phyloP scores from a whole-genome alignment of 2,329 filamentous ascomycete genomes.

The Talaromyces marneffei region DNA sequence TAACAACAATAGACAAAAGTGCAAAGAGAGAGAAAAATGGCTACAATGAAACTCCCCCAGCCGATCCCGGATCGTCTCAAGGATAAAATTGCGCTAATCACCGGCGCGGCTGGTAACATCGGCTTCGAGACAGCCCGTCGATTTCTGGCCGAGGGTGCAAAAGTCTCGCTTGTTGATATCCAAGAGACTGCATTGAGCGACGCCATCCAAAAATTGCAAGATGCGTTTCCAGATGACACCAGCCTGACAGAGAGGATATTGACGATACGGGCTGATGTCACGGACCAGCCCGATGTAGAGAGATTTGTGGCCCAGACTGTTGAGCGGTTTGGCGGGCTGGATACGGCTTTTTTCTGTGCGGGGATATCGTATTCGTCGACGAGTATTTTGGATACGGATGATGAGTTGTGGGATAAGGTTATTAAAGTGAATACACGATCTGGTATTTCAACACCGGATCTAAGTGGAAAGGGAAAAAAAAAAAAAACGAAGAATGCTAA shows the following conservation, averaged over 20 bases:
- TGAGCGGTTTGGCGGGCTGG: neutral
- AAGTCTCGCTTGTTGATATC: slow-evolving; percentile 33
- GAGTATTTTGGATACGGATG: slow-evolving; percentile 32
- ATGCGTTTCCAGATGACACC: neutral
- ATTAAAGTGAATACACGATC: slow-evolving; percentile 36
- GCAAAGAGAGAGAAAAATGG: neutral
- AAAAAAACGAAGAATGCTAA: too few species aligned
- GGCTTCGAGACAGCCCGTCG: slow-evolving; percentile 32
- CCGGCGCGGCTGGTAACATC: slow-evolving; percentile 16
- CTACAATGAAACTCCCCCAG: neutral
- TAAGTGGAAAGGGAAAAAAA: too few species aligned
- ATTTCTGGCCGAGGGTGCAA: slow-evolving; percentile 33
- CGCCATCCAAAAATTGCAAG: slow-evolving; percentile 18
- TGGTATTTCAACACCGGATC: slow-evolving; percentile 22
- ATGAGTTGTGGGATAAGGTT: slow-evolving; percentile 31
- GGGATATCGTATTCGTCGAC: slow-evolving; percentile 19
- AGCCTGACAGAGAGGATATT: slow-evolving; percentile 21
- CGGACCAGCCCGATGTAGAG: slow-evolving; percentile 26
- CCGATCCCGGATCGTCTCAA: slow-evolving; percentile 13
- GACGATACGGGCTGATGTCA: slow-evolving; percentile 31
- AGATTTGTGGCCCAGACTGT: neutral
- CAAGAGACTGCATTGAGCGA: slow-evolving; percentile 17
- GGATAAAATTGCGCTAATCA: slow-evolving; percentile 13
- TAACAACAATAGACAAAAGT: neutral
- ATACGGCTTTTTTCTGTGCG: slow-evolving; percentile 5